phyloP scores from a whole-genome alignment of 805 yeast species.

The Torulaspora gathmanii region DNA sequence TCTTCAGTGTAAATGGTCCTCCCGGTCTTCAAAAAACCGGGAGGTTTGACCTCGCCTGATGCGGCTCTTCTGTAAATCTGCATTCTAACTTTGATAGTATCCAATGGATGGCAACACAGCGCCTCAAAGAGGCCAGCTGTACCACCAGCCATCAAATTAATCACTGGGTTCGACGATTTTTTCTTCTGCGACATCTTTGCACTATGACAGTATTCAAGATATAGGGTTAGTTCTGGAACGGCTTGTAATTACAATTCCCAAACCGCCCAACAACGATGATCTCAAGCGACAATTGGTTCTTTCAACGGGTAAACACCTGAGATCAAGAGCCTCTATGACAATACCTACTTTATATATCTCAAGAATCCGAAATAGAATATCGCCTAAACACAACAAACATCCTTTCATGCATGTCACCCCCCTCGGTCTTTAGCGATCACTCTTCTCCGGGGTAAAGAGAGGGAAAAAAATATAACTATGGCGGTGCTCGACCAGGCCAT shows the following conservation, averaged over 20 bases:
- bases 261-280: background rate
- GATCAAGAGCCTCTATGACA: background rate
- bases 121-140: slow-evolving; percentile 97
- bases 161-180: slow-evolving; percentile 43
- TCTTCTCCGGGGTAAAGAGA: slow-evolving; percentile 1
- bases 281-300: background rate
- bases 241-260: background rate
- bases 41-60: slow-evolving; percentile 54
- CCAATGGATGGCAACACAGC: slow-evolving; percentile 96
- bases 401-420: background rate
- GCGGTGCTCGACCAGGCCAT: background rate
- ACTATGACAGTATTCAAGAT: no score
- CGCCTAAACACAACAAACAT: background rate
- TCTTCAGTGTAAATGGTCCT: slow-evolving; percentile 70
- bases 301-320: background rate
- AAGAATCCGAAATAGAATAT: background rate
- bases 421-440: background rate
- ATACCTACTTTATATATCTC: background rate
- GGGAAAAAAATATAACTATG: background rate
- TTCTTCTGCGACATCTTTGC: slow-evolving; percentile 28
- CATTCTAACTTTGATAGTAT: slow-evolving; percentile 96
- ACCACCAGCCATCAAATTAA: slow-evolving; percentile 87
- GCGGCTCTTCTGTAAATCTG: slow-evolving; percentile 73
- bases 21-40: slow-evolving; percentile 85
- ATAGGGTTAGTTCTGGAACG: no score